Evolutionary conservation across 129 eudicot genomes (phyloP).

Genomic region (Helianthus tuberosus): DNA sequence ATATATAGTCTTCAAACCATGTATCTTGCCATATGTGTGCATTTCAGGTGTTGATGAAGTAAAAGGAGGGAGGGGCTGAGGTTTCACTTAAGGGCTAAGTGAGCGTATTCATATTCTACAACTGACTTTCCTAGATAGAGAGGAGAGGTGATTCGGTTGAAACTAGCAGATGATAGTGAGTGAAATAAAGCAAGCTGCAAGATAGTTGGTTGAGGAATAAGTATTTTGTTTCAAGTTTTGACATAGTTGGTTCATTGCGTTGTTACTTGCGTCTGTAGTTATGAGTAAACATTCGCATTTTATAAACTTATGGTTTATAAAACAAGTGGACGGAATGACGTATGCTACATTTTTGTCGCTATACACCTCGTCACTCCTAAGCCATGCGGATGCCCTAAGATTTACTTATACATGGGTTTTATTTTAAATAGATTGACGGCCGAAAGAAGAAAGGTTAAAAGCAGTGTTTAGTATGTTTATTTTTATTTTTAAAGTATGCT

Average conservation of each 20-base stretch:
- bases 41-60: not conserved
- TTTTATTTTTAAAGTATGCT: too few species aligned
- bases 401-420: too few species aligned
- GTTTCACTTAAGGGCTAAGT: slow-evolving; percentile 22
- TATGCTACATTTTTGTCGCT: too few species aligned
- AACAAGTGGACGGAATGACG: too few species aligned
- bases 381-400: too few species aligned
- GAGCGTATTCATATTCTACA: not conserved
- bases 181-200: not conserved
- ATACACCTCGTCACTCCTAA: too few species aligned
- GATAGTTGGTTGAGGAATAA: not conserved
- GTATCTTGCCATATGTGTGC: not conserved
- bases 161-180: not conserved
- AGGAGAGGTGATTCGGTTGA: not conserved
- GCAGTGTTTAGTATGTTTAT: too few species aligned
- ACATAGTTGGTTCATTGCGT: not conserved
- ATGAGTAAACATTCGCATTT: too few species aligned
- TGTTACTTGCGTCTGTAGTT: too few species aligned
- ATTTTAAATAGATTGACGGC: too few species aligned
- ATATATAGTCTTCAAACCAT: not conserved
- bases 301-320: too few species aligned
- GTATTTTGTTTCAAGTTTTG: slow-evolving; percentile 6
- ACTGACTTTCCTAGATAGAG: not conserved
- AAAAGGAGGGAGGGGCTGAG: slow-evolving; percentile 14
- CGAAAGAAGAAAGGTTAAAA: too few species aligned